These are phyloP conservation scores for Backusella parvicylindrica DNA, from an alignment of 192 early-diverging fungal genomes.

Conservation along the genomic window DNA sequence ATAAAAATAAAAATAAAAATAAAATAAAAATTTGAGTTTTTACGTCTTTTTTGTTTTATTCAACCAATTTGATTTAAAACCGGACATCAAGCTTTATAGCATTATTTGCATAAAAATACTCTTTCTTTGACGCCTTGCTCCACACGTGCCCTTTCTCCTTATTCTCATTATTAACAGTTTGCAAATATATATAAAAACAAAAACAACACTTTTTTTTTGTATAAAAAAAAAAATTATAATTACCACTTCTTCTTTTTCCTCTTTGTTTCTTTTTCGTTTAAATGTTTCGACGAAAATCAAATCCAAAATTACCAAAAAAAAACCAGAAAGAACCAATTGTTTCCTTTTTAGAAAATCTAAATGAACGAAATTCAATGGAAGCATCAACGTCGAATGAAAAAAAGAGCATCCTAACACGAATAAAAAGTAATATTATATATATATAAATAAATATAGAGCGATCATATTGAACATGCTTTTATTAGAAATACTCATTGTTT, in stretches of 20 bases:
- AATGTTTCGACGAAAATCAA: slow-evolving; percentile 1
- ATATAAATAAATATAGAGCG: no score
- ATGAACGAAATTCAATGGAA: neutral
- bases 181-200: neutral
- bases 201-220: neutral
- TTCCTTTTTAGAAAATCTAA: neutral
- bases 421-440: neutral
- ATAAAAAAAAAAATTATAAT: neutral
- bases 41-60: neutral
- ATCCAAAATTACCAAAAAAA: neutral
- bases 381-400: neutral
- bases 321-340: neutral
- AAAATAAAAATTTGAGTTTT: neutral
- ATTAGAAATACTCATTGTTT: neutral
- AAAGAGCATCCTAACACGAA: neutral
- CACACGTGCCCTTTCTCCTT: neutral
- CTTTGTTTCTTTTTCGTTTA: neutral
- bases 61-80: slow-evolving; percentile 4
- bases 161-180: neutral
- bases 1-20: no score
- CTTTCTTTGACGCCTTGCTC: neutral
- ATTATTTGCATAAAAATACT: neutral
- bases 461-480: neutral
- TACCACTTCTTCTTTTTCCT: neutral
- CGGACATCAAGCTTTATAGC: neutral